Base-by-base conservation (phyloP, 352 stramenopile genomes). In the Phytophthora vignae region DNA sequence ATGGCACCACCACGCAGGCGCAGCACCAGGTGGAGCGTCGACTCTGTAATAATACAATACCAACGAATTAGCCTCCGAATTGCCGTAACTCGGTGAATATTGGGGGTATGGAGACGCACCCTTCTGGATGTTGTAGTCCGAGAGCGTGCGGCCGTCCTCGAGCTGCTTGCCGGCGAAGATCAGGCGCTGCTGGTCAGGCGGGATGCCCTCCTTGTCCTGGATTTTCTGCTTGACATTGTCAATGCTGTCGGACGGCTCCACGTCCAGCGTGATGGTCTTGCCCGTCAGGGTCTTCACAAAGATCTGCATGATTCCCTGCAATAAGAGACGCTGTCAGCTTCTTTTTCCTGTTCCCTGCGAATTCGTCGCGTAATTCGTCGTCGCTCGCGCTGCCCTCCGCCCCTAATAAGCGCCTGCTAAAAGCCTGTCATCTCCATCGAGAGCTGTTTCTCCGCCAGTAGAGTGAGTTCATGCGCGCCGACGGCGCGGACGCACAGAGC, bases 151-250 rank as follows among this genome's bases (percentile, higher is more conserved):
- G 73, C 94, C 93, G 78, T 99, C 96, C 82, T 99, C 96, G 6
- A 99, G 92, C 88, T 99, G 98, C 95, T 99, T 99, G 84, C 98
- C 98, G 68, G 98, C 98, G 85, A 99, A 99, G 85, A 99, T 99
- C 71, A 99, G 87, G 79, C 98, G 95, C 90, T 99, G 98, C 88
- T 99, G 98, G 96, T 99, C 98, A 73, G 98, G 98, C 64, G 98
- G 98, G 74, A 99, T 99, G 72, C 87, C 98, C 87, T 99, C 98
- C 95, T 99, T 99, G 88, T 99, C 98, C 90, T 99, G 98, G 83
- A 99, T 99, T 96, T 99, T 99, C 72, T 97, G 91, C 95, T 99
- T 99, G 68, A 99, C 98, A 87, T 99, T 98, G 87, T 99, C 97
- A 85, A 99, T 99, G 67, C 91, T 98, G 92, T 99, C 96, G 58